Evolutionary conservation across 768 basidiomycete genomes (phyloP).

Genomic region (Agrocybe praecox): DNA sequence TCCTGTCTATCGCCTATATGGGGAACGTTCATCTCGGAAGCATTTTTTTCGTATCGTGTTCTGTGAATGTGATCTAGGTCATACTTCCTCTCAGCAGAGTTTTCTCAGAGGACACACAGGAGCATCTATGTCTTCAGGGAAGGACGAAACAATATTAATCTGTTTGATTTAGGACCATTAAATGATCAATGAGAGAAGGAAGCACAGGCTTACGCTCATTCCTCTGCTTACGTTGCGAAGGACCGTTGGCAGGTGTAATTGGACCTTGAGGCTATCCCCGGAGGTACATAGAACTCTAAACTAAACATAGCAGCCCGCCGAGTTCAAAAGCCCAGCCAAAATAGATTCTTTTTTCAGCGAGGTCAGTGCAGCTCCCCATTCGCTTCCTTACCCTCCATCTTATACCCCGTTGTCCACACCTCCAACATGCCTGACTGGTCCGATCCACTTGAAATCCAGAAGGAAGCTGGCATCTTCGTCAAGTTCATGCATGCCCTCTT

Average conservation of each 20-base stretch:
- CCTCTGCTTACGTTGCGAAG: not conserved
- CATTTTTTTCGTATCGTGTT: not conserved
- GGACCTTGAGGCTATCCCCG: not conserved
- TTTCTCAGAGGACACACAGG: not conserved
- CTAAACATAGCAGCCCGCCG: conserved; percentile 2
- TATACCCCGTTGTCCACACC: not conserved
- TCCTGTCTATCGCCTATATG: not conserved
- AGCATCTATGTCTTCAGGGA: not conserved
- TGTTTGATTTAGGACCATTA: not conserved
- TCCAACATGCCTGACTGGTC: conserved; percentile 56
- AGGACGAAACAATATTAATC: not conserved
- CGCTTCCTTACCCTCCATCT: not conserved
- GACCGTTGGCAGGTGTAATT: conserved; percentile 5
- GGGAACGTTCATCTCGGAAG: not conserved
- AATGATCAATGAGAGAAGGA: not conserved
- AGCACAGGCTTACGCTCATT: not conserved
- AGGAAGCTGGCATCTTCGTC: conserved; percentile 45
- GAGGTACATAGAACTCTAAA: not conserved
- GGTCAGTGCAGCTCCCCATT: not conserved
- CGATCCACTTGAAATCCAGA: conserved; percentile 45
- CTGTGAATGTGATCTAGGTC: not conserved
- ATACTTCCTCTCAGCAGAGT: not conserved
- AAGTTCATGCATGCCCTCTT: conserved; percentile 61
- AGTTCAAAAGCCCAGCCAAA: conserved; percentile 2
- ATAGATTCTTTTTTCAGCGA: not conserved